Evolutionary conservation across 306 rosid species (phyloP).

Genomic region (Crotalaria pallida): DNA sequence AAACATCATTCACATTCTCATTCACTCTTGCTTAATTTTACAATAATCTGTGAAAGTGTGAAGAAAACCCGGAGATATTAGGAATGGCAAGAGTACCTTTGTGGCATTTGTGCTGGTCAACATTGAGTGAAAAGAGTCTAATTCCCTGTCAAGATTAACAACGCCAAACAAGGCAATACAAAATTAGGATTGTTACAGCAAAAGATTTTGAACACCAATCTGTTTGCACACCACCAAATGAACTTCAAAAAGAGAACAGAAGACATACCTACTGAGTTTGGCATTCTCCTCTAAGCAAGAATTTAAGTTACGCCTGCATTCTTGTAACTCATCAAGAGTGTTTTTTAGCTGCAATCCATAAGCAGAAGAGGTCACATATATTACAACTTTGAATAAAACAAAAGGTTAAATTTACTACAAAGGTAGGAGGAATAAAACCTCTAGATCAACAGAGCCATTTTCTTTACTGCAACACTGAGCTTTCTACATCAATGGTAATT

Average conservation of each 20-base stretch:
- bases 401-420: neutral
- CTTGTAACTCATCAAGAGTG: slow-evolving; percentile 56
- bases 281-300: slow-evolving; percentile 84
- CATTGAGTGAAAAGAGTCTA: slow-evolving; percentile 47
- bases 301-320: slow-evolving; percentile 63
- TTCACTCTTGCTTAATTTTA: neutral
- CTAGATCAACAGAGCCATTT: slow-evolving; percentile 31
- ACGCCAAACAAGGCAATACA: neutral
- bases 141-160: slow-evolving; percentile 50
- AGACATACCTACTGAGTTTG: slow-evolving; percentile 65
- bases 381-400: slow-evolving; percentile 6
- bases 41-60: slow-evolving; percentile 3
- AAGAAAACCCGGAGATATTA: slow-evolving; percentile 1
- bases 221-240: neutral
- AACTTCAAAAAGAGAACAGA: slow-evolving; percentile 10
- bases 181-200: slow-evolving; percentile 7
- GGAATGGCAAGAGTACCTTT: slow-evolving; percentile 46
- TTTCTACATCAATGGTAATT: slow-evolving; percentile 38
- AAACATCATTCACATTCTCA: neutral
- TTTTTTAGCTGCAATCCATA: slow-evolving; percentile 50
- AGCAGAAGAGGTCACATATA: slow-evolving; percentile 19
- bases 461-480: slow-evolving; percentile 28
- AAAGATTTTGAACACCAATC: slow-evolving; percentile 16
- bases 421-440: slow-evolving; percentile 44
- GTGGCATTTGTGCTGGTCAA: slow-evolving; percentile 27